Conservation (phyloP, 2,329 filamentous ascomycete genomes). For the Ceratocystis huliohia region DNA sequence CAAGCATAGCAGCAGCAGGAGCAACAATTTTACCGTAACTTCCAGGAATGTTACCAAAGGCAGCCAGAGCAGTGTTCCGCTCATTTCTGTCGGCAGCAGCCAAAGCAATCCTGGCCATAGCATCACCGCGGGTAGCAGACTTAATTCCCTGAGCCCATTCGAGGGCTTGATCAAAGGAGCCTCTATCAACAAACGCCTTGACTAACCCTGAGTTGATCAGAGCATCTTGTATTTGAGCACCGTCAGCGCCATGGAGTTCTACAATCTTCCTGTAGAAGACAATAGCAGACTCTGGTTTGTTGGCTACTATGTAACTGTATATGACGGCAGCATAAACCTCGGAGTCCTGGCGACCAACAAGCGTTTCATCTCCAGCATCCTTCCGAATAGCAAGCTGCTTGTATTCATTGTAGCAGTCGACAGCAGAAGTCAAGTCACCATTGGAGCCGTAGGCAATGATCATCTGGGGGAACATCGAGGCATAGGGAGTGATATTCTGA, state of each 20-base stretch:
- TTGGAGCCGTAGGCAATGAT: conserved; percentile 80
- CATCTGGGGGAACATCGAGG: conserved; percentile 80
- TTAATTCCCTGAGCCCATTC: conserved; percentile 55
- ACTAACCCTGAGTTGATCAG: conserved; percentile 66
- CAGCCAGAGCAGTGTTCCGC: conserved; percentile 51
- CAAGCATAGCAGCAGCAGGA: conserved; percentile 69
- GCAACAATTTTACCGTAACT: conserved; percentile 38
- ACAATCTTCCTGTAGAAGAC: conserved; percentile 77
- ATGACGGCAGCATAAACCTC: conserved; percentile 86
- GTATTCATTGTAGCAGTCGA: conserved; percentile 94
- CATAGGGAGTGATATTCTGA: conserved; percentile 58
- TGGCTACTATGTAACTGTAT: conserved; percentile 72
- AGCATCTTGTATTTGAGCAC: conserved; percentile 53
- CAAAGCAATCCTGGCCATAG: conserved; percentile 61
- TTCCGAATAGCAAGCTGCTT: conserved; percentile 74
- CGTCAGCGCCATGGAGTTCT: conserved; percentile 44
- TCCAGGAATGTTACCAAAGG: conserved; percentile 47
- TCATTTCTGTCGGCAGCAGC: conserved; percentile 70
- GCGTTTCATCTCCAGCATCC: conserved; percentile 56
- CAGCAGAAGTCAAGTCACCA: conserved; percentile 73
- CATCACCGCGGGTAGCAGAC: conserved; percentile 38
- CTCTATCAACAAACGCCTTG: conserved; percentile 58
- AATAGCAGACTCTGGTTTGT: conserved; percentile 66
- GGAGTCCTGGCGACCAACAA: conserved; percentile 62
- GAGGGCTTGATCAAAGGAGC: conserved; percentile 60